phyloP scores from a whole-genome alignment of 1,139 yeast genomes.

The Zhuliangozyma blackwelliae region DNA sequence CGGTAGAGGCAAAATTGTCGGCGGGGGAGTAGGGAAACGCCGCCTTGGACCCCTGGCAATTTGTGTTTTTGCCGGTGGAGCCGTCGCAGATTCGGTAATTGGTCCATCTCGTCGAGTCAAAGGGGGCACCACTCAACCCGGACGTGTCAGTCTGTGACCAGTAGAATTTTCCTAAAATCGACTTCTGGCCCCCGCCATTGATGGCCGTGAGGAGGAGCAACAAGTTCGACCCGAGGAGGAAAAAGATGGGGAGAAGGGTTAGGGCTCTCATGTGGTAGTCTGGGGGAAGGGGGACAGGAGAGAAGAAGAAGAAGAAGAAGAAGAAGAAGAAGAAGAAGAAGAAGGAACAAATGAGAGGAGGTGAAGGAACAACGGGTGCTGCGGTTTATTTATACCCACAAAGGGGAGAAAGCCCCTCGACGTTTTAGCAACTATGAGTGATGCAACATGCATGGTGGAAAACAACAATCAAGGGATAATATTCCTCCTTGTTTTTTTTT shows the following conservation, averaged over 20 bases:
- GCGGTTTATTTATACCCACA: too few species aligned
- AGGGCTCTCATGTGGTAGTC: conserved; percentile 11
- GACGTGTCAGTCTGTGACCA: conserved; percentile 70
- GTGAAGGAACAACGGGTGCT: too few species aligned
- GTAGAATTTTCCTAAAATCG: conserved; percentile 52
- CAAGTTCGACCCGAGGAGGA: conserved; percentile 41
- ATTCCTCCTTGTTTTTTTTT: too few species aligned
- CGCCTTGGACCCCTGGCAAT: conserved; percentile 47
- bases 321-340: too few species aligned
- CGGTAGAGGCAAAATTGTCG: conserved; percentile 45
- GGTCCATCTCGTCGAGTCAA: conserved; percentile 57
- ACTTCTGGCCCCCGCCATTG: conserved; percentile 53
- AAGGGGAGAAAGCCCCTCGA: too few species aligned
- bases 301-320: too few species aligned
- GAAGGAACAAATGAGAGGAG: too few species aligned
- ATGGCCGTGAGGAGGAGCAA: conserved; percentile 59
- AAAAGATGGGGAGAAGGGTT: conserved; percentile 23
- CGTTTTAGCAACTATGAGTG: too few species aligned
- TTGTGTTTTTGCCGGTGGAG: conserved; percentile 26
- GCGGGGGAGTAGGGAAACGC: conserved; percentile 68
- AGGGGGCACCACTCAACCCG: conserved; percentile 34
- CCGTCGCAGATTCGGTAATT: conserved; percentile 60
- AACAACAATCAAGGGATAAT: too few species aligned
- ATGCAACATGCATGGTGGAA: too few species aligned
- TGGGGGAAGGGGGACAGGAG: too few species aligned